These are phyloP conservation scores for Fusarium solani-melongenae DNA, from an alignment of 2,329 filamentous ascomycete genomes.

Conservation along the genomic window DNA sequence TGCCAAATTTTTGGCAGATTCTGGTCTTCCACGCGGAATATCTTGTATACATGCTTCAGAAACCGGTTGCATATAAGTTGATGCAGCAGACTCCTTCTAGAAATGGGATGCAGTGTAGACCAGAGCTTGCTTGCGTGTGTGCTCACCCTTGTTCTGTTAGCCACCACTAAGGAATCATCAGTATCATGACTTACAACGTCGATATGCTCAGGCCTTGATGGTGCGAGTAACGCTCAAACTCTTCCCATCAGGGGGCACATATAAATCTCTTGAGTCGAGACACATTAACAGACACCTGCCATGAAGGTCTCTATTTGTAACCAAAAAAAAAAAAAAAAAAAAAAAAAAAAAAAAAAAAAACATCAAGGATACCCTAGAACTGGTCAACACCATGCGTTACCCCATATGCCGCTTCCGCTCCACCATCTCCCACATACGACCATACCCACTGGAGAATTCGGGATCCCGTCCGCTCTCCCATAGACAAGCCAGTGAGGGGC, in stretches of 20 bases:
- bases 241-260: too few species aligned
- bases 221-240: too few species aligned
- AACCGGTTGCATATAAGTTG: not conserved
- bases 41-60: not conserved
- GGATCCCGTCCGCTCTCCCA: not conserved
- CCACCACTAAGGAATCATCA: not conserved
- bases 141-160: not conserved
- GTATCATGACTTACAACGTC: not conserved
- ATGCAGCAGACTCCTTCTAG: too few species aligned
- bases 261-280: not conserved
- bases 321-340: not conserved
- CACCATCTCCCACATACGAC: not conserved
- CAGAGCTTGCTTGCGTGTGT: not conserved
- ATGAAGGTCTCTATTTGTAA: rapidly evolving
- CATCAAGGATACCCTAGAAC: not conserved
- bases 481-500: not conserved
- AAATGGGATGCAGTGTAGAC: not conserved
- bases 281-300: not conserved
- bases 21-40: not conserved
- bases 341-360: too few species aligned
- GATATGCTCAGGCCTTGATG: not conserved
- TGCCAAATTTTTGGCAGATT: not conserved
- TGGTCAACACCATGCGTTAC: not conserved
- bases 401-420: not conserved
- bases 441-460: not conserved